Evolutionary conservation across 306 rosid genomes (phyloP).

Genomic region (Cicer bijugum): DNA sequence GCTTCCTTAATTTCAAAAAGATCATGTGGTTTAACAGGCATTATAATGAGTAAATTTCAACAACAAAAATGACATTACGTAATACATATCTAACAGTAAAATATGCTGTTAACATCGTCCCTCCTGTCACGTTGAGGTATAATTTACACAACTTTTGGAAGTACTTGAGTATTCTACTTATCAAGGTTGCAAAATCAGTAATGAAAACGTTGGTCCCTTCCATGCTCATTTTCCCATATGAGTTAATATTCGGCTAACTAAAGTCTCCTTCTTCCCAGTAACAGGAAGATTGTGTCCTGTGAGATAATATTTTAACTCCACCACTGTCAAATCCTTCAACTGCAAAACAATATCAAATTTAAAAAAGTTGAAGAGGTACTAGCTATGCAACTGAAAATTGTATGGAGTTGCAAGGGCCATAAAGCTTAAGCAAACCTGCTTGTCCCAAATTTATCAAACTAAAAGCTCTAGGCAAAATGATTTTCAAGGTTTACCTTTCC

Average conservation of each 20-base stretch:
- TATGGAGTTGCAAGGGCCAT: constrained; percentile 5
- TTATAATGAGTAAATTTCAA: neutral
- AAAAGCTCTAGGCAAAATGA: constrained; percentile 32
- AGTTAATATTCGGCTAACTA: constrained; percentile 76
- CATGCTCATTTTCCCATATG: constrained; percentile 76
- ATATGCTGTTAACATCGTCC: neutral
- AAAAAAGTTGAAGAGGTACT: neutral
- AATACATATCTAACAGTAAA: constrained; percentile 1
- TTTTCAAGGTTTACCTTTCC: constrained; percentile 71
- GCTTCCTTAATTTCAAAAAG: too few relatives aligned
- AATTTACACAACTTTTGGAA: constrained; percentile 18
- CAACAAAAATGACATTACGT: too few relatives aligned
- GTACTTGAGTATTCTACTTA: constrained; percentile 18
- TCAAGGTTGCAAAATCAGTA: constrained; percentile 34
- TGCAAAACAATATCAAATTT: constrained; percentile 55
- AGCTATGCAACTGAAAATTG: constrained; percentile 21
- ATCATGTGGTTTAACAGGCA: neutral
- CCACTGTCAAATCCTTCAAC: constrained; percentile 85
- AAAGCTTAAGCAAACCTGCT: constrained; percentile 26
- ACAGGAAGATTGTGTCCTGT: constrained; percentile 80
- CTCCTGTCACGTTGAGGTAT: neutral
- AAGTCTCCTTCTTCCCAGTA: constrained; percentile 82
- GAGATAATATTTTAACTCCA: constrained; percentile 74
- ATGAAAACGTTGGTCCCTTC: neutral
- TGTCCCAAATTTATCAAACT: constrained; percentile 32